These are phyloP conservation scores for Exsudoporus frostii DNA, from an alignment of 768 basidiomycete genomes.

Conservation along the genomic window DNA sequence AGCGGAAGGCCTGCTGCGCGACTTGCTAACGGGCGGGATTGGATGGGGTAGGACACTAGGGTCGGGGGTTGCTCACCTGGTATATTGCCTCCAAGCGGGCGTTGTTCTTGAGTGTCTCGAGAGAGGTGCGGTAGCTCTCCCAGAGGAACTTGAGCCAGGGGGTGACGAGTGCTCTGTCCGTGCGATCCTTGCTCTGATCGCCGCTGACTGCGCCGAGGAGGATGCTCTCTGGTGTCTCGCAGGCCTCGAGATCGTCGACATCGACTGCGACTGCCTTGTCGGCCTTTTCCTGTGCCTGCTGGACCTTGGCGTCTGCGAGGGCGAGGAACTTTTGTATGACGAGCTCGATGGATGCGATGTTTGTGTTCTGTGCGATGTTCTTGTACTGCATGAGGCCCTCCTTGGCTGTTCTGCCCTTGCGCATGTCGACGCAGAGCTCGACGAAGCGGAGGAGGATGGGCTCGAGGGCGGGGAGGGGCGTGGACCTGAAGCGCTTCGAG, in stretches of 20 bases:
- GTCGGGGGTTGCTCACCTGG: constrained; percentile 56
- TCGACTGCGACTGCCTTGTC: constrained; percentile 74
- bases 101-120: constrained; percentile 96
- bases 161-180: constrained; percentile 91
- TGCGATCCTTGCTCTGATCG: constrained; percentile 91
- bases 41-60: not conserved
- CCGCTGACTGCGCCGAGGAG: constrained; percentile 85
- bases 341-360: constrained; percentile 85
- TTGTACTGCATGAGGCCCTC: constrained; percentile 97
- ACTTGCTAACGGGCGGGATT: constrained; percentile 58
- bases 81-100: constrained; percentile 90
- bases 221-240: constrained; percentile 91
- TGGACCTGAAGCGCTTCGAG: constrained; percentile 91
- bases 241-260: constrained; percentile 94
- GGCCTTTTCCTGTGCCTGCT: constrained; percentile 84
- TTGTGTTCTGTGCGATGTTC: constrained; percentile 94
- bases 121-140: constrained; percentile 94
- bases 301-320: constrained; percentile 76
- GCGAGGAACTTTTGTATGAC: constrained; percentile 86
- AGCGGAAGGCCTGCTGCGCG: constrained; percentile 95
- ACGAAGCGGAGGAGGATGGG: constrained; percentile 96
- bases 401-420: constrained; percentile 86
- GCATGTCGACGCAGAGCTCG: constrained; percentile 93
- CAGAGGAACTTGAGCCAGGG: constrained; percentile 99
- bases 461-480: constrained; percentile 83